Percentiles rank a stretch among this genome's conserved stretches.
These are phyloP conservation scores for Gyrodon lividus DNA, from an alignment of 768 basidiomycete genomes.

Conservation along the genomic window DNA sequence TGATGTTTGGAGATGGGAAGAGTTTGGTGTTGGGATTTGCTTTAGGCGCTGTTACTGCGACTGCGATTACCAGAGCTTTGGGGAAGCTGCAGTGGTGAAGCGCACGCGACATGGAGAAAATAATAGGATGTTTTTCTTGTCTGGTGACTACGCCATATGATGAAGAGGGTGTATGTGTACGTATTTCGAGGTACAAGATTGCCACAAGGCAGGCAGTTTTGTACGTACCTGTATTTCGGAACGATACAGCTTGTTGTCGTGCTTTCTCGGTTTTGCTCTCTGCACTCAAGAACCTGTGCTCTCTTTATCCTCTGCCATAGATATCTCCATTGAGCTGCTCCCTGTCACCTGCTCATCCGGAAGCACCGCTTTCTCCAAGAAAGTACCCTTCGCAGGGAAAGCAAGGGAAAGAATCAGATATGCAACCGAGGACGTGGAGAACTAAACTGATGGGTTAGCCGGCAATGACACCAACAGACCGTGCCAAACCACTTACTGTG, in stretches of 20 bases:
- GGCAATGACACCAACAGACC: not conserved
- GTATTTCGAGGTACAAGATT: no score
- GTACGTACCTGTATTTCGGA: not conserved
- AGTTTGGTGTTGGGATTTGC: conserved; percentile 19
- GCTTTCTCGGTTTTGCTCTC: no score
- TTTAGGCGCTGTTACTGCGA: conserved; percentile 9
- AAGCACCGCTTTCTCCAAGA: conserved; percentile 2
- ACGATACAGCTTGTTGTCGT: no score
- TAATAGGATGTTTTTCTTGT: not conserved
- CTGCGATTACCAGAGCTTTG: conserved; percentile 11
- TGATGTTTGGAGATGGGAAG: conserved; percentile 6
- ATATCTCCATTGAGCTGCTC: not conserved
- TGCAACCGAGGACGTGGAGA: conserved; percentile 6
- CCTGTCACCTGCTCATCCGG: conserved; percentile 1
- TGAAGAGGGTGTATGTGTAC: no score
- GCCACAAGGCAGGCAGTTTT: no score
- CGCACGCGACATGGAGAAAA: not conserved
- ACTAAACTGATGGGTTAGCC: not conserved
- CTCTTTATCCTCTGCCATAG: not conserved
- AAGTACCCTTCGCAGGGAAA: conserved; percentile 6
- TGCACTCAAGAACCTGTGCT: not conserved
- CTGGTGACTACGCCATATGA: no score
- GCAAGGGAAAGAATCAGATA: conserved; percentile 4
- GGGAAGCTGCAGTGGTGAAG: conserved; percentile 6
- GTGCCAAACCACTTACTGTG: not conserved